Percentiles rank a stretch among this genome's conserved stretches.
Conservation (phyloP, 345 rosid genomes). For the Acer yangbiense region DNA sequence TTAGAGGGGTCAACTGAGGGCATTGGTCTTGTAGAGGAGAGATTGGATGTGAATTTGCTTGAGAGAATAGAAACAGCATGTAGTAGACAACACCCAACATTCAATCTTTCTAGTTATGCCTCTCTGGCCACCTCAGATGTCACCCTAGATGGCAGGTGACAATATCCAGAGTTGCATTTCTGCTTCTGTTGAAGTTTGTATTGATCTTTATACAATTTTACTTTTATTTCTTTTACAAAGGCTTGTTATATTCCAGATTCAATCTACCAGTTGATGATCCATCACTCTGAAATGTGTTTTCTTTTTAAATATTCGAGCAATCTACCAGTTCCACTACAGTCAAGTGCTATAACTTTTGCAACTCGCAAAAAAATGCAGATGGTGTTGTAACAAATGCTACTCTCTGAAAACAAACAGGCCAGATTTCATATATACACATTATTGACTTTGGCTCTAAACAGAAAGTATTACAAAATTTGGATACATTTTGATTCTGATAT, state of each 20-base stretch:
- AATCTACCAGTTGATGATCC: neutral
- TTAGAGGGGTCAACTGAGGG: no score
- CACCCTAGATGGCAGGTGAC: conserved; percentile 28
- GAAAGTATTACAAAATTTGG: neutral
- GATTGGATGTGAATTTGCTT: conserved; percentile 17
- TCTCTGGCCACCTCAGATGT: conserved; percentile 25
- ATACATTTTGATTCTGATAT: conserved; percentile 20
- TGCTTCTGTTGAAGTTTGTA: neutral
- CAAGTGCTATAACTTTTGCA: neutral
- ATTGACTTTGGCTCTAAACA: conserved; percentile 1
- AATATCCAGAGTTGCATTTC: neutral
- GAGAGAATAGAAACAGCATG: conserved; percentile 14
- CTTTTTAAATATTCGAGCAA: no score
- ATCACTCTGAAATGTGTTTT: no score
- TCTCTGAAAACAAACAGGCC: neutral
- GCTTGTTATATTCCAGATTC: neutral
- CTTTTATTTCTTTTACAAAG: neutral
- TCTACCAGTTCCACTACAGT: neutral
- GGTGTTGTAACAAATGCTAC: neutral
- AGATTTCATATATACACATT: neutral
- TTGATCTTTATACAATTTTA: neutral
- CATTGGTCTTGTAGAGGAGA: conserved; percentile 28
- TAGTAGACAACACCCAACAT: conserved; percentile 21
- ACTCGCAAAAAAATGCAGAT: neutral
- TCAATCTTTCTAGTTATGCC: conserved; percentile 13